These are phyloP conservation scores for Corylus avellana DNA, from an alignment of 306 rosid species.

Conservation along the genomic window DNA sequence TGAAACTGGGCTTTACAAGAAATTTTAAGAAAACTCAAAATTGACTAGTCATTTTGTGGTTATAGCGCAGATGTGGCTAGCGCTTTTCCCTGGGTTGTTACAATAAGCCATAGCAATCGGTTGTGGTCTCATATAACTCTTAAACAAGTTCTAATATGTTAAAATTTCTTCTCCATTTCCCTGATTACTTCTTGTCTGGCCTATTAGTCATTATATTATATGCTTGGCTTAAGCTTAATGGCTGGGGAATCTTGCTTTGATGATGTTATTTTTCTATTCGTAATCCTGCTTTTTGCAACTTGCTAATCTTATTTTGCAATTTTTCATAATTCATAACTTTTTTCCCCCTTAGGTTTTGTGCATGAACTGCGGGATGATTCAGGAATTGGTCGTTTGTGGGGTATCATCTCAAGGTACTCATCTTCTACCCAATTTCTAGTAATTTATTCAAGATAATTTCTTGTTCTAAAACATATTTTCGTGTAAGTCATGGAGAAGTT, in stretches of 20 bases:
- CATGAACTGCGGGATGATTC: conserved; percentile 85
- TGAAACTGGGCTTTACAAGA: too few species aligned
- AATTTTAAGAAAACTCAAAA: too few species aligned
- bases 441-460: background rate
- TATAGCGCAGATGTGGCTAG: too few species aligned
- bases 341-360: conserved; percentile 42
- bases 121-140: background rate
- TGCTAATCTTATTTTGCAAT: background rate
- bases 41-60: too few species aligned
- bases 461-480: background rate
- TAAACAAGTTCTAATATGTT: background rate
- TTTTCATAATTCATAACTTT: background rate
- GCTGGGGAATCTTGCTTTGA: conserved; percentile 18
- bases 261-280: conserved; percentile 11
- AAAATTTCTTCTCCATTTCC: background rate
- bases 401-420: conserved; percentile 76
- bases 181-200: conserved; percentile 21
- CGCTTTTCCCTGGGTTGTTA: too few species aligned
- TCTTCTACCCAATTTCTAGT: background rate
- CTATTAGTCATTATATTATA: conserved; percentile 7
- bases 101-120: background rate
- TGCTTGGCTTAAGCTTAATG: conserved; percentile 17
- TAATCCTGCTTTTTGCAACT: conserved; percentile 6
- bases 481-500: background rate
- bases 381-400: conserved; percentile 86